phyloP scores from a whole-genome alignment of 106 monocot genomes.

The Xerophyta viscosa region DNA sequence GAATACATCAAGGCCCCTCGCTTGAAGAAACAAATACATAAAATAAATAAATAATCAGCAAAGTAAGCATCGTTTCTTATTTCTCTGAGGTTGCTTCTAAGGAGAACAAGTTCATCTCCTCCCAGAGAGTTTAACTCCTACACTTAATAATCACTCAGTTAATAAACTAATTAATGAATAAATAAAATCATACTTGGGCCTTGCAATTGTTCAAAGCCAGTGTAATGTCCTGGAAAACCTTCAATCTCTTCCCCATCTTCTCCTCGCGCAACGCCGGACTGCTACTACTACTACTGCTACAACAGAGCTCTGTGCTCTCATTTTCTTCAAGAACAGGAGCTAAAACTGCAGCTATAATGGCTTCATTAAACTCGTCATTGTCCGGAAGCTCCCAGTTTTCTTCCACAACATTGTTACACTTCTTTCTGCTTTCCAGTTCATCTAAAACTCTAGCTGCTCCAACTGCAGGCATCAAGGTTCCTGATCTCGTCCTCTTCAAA shows the following conservation, averaged over 20 bases:
- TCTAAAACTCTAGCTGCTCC: conserved; percentile 1
- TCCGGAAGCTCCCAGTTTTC: conserved; percentile 67
- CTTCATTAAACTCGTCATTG: conserved; percentile 58
- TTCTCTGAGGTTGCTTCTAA: too few species aligned
- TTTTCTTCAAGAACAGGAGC: conserved; percentile 62
- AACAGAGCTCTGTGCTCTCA: background rate
- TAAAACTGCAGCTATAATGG: conserved; percentile 65
- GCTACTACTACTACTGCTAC: background rate
- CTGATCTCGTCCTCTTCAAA: conserved; percentile 71
- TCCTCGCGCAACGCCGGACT: conserved; percentile 25
- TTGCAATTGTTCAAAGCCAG: conserved; percentile 3
- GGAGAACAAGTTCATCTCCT: conserved; percentile 11
- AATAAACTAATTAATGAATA: background rate
- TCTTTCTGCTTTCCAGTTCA: background rate
- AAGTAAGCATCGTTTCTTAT: too few species aligned
- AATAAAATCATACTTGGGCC: background rate
- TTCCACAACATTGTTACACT: background rate
- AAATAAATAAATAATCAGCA: too few species aligned
- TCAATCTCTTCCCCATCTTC: conserved; percentile 76
- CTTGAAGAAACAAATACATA: too few species aligned
- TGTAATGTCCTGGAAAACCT: conserved; percentile 69
- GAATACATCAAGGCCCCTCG: too few species aligned
- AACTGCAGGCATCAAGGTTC: conserved; percentile 2
- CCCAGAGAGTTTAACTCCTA: too few species aligned
- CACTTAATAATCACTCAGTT: too few species aligned